Percentiles rank a stretch among this genome's conserved stretches.
Evolutionary conservation across 2,329 filamentous ascomycete genomes (phyloP).

Genomic region (Corniculantispora saksenae): DNA sequence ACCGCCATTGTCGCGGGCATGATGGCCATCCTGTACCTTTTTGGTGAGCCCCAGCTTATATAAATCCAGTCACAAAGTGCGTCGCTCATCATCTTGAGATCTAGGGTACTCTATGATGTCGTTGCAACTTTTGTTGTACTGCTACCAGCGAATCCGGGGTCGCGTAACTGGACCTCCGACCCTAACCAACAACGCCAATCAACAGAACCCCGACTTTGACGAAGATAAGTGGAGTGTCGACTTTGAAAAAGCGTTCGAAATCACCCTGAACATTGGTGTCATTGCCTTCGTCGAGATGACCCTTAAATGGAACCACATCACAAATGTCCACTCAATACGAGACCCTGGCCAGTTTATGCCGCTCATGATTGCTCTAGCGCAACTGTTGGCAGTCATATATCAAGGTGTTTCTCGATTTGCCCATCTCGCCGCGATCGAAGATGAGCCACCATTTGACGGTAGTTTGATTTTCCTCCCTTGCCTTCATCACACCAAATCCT

Average conservation of each 20-base stretch:
- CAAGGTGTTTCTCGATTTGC: slow-evolving; percentile 18
- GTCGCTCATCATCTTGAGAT: not conserved
- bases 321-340: slow-evolving; percentile 23
- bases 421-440: not conserved
- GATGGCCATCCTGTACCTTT: slow-evolving; percentile 21
- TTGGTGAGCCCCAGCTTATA: not conserved
- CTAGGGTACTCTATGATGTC: not conserved
- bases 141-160: not conserved
- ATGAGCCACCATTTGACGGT: slow-evolving; percentile 11
- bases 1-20: slow-evolving; percentile 18
- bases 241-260: slow-evolving; percentile 16
- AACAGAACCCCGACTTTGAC: not conserved
- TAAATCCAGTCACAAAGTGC: too few relatives aligned
- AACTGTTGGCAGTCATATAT: slow-evolving; percentile 27
- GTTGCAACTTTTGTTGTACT: not conserved
- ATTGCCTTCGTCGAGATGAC: slow-evolving; percentile 29
- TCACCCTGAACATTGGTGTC: slow-evolving; percentile 27
- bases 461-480: not conserved
- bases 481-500: not conserved
- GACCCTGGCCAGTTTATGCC: slow-evolving; percentile 30
- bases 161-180: not conserved
- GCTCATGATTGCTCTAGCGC: slow-evolving; percentile 28
- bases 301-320: slow-evolving; percentile 28
- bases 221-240: not conserved
- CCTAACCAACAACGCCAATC: not conserved